phyloP scores from a whole-genome alignment of 2,329 filamentous ascomycete genomes.

The Stagonosporopsis chrysanthemi region DNA sequence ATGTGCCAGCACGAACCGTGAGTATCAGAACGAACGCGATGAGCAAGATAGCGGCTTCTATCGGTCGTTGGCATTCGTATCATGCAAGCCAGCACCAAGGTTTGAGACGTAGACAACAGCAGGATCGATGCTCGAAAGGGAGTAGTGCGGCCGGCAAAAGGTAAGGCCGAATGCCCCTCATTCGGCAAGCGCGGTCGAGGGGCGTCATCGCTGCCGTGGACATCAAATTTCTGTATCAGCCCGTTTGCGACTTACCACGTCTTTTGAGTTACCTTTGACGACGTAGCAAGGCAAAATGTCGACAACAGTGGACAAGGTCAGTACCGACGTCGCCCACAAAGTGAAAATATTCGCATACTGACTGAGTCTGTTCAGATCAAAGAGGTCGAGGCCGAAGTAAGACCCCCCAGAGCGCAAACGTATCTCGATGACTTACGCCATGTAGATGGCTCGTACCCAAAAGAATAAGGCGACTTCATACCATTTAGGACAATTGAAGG shows the following conservation, averaged over 20 bases:
- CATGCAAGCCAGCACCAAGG: constrained; percentile 14
- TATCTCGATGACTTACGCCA: constrained; percentile 33
- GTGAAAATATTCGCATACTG: neutral
- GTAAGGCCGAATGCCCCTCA: constrained; percentile 26
- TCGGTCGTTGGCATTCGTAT: constrained; percentile 25
- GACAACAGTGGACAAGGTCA: constrained; percentile 95
- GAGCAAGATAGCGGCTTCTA: constrained; percentile 30
- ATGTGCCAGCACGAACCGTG: constrained; percentile 10
- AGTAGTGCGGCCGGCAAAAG: constrained; percentile 19
- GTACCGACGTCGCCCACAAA: constrained; percentile 32
- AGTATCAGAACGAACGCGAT: constrained; percentile 13
- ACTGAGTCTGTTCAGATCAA: constrained; percentile 73
- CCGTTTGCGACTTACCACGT: constrained; percentile 14
- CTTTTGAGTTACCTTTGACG: neutral
- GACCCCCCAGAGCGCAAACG: constrained; percentile 43
- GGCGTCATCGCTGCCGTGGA: constrained; percentile 37
- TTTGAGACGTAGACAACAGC: neutral
- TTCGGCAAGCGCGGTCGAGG: constrained; percentile 18
- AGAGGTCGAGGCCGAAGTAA: constrained; percentile 91
- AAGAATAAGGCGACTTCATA: constrained; percentile 97
- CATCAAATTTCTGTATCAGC: constrained; percentile 43
- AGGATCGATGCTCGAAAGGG: neutral
- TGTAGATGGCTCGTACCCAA: constrained; percentile 90
- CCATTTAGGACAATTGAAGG: constrained; percentile 92
- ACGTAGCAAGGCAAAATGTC: constrained; percentile 66